Conservation (phyloP, 306 rosid species). For the Geum urbanum region DNA sequence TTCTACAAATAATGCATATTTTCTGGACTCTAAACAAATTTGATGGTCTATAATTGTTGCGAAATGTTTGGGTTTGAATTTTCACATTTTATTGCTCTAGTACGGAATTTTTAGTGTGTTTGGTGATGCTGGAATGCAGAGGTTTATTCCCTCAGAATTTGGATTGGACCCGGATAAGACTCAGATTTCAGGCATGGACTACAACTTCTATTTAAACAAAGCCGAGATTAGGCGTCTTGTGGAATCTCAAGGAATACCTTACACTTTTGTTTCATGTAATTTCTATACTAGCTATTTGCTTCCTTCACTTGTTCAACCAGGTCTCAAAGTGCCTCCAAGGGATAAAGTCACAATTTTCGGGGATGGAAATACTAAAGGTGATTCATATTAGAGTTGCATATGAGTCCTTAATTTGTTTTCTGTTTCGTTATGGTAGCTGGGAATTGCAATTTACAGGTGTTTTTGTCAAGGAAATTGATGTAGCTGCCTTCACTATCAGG, state of each 20-base stretch:
- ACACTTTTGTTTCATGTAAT: constrained; percentile 63
- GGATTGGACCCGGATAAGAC: constrained; percentile 69
- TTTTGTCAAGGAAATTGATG: constrained; percentile 62
- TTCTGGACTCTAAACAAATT: neutral
- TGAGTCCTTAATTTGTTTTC: neutral
- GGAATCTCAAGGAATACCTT: constrained; percentile 64
- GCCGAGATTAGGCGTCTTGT: constrained; percentile 55
- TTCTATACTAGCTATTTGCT: constrained; percentile 53
- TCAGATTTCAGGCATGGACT: constrained; percentile 40
- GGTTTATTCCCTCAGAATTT: constrained; percentile 76
- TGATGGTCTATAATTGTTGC: neutral
- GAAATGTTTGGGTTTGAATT: neutral
- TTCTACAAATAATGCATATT: neutral
- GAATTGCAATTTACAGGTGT: constrained; percentile 45
- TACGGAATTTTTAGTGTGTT: neutral
- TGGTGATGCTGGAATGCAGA: constrained; percentile 16
- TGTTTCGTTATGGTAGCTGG: neutral
- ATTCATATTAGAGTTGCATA: neutral
- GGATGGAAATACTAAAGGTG: constrained; percentile 66
- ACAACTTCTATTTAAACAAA: constrained; percentile 56
- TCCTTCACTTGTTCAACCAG: constrained; percentile 75
- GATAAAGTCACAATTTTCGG: constrained; percentile 69
- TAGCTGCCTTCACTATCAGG: constrained; percentile 69
- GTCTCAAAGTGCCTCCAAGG: constrained; percentile 58
- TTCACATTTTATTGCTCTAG: neutral